Evolutionary conservation across 768 basidiomycete species (phyloP).

Genomic region (Hygrocybe coccinea): DNA sequence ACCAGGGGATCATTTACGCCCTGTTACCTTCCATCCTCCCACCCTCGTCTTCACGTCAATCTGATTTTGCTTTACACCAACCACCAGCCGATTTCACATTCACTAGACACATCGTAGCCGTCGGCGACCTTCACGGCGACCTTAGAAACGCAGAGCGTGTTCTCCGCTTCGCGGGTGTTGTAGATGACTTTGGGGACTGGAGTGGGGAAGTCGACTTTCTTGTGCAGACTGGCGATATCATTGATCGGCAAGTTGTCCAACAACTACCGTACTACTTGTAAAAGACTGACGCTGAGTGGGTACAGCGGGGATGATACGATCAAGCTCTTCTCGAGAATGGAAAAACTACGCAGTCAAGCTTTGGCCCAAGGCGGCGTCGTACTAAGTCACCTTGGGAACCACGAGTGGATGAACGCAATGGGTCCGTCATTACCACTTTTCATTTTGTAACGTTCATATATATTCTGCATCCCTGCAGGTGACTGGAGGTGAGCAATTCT

Average conservation of each 20-base stretch:
- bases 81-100: slow-evolving; percentile 19
- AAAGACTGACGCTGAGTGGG: not conserved
- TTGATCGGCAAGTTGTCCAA: slow-evolving; percentile 62
- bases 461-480: too few species aligned
- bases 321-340: slow-evolving; percentile 79
- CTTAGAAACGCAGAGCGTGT: slow-evolving; percentile 73
- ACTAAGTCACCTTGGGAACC: slow-evolving; percentile 82
- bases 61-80: not conserved
- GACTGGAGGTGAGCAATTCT: slow-evolving; percentile 74
- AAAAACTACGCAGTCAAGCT: slow-evolving; percentile 74
- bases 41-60: not conserved
- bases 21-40: not conserved
- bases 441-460: too few species aligned
- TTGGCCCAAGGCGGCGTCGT: slow-evolving; percentile 62
- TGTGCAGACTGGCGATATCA: slow-evolving; percentile 95
- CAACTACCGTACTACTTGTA: not conserved
- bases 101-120: slow-evolving; percentile 67
- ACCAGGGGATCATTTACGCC: not conserved
- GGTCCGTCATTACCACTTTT: slow-evolving; percentile 48
- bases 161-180: slow-evolving; percentile 72
- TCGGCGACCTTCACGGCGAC: slow-evolving; percentile 93
- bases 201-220: slow-evolving; percentile 77
- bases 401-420: slow-evolving; percentile 93
- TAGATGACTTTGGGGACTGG: slow-evolving; percentile 73
- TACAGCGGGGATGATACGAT: slow-evolving; percentile 91